Evolutionary conservation across 768 basidiomycete genomes (phyloP), one percentile per base, ranked within the genome.

Genomic region (Coprinopsis cinerea): DNA sequence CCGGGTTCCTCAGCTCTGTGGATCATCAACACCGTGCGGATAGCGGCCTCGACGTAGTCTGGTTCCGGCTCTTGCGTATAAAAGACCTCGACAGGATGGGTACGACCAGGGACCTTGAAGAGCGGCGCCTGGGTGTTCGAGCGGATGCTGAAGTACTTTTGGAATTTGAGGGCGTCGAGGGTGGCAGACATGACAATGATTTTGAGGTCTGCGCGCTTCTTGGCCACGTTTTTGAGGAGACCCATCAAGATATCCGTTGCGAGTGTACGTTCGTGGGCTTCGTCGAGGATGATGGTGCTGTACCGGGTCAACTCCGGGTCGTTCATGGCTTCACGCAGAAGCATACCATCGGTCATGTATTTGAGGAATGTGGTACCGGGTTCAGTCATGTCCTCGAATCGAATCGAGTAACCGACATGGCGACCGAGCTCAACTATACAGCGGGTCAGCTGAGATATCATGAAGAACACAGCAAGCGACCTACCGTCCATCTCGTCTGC

Each of bases 341-440:
- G 83, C 93, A 97, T 96, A 79, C 95, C 96, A 59, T 99, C 96
- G 14, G 96, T 99, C 94, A 98, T 96, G 72, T 99, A 98, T 65
- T 96, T 97, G 55, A 99, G 75, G 68, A 99, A 96, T 0, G 96
- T 98, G 26, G 85, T 88, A 0, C 89, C 87, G 0, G 81, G 72
- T 57, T 90, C 79, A 36, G 95, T 88, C 89, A 92, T 87, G 64
- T 98, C 96, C 67, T 99, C 95, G 65, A 98, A 99, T 64, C 95
- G 91, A 60, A 97, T 97, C 3, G 91, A 92, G 68, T 99, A 99
- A 48, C 95, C 95, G 54, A 98, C 95, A 55, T 97, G 85, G 59
- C 89, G 85, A 26, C 95, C 95, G 1, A 99, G 83, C 65, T 83
- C 77, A 3, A 99, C 93, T 93, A 56, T 4, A 54, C 37, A 45